These are phyloP conservation scores for Beauveria pseudobassiana DNA, from an alignment of 2,329 filamentous ascomycete species.

Conservation along the genomic window DNA sequence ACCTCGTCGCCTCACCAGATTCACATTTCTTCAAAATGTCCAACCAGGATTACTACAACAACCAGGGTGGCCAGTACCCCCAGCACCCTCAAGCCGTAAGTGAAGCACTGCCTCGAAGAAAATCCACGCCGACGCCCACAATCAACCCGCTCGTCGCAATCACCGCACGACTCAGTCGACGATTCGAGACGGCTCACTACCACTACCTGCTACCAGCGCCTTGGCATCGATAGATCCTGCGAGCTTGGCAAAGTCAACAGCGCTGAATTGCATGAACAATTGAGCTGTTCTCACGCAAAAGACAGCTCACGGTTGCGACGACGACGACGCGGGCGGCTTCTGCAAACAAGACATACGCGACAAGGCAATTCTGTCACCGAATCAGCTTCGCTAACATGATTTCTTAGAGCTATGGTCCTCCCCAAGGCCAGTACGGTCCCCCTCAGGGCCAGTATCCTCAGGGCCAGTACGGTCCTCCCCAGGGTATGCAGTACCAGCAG, in stretches of 20 bases:
- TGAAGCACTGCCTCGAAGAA: not conserved
- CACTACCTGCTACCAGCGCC: not conserved
- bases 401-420: conserved; percentile 23
- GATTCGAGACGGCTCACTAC: not conserved
- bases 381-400: not conserved
- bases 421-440: conserved; percentile 18
- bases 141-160: not conserved
- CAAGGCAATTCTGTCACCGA: not conserved
- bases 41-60: conserved; percentile 34
- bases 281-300: not conserved
- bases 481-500: conserved; percentile 38
- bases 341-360: not conserved
- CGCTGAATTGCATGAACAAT: not conserved
- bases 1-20: not conserved
- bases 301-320: not conserved
- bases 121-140: not conserved
- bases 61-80: conserved; percentile 20
- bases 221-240: not conserved
- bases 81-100: conserved; percentile 34
- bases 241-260: not conserved
- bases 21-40: conserved; percentile 24
- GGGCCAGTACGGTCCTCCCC: conserved; percentile 31
- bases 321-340: not conserved
- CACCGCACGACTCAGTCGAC: not conserved
- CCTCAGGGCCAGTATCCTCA: conserved; percentile 24